Percentiles rank a stretch among this genome's conserved stretches.
These are phyloP conservation scores for Discostella pseudostelligera DNA, from an alignment of 108 stramenopile genomes.

Conservation along the genomic window DNA sequence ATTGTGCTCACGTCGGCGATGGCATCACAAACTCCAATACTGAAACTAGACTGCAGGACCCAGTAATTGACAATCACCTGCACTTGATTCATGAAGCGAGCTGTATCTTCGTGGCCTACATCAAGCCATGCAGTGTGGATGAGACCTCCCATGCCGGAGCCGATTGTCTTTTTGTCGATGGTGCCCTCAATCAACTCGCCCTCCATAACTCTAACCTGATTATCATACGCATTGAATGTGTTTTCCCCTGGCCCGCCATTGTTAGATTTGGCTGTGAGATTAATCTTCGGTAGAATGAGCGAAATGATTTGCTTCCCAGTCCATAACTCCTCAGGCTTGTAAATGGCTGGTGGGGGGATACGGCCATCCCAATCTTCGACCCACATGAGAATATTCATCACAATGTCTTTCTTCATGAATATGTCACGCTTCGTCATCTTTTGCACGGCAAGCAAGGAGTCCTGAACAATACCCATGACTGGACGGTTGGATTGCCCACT, in stretches of 20 bases:
- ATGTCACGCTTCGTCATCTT: conserved; percentile 96
- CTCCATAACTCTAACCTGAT: conserved; percentile 87
- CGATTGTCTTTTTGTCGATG: conserved; percentile 97
- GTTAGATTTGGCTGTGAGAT: conserved; percentile 85
- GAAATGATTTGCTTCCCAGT: conserved; percentile 98
- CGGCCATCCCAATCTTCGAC: conserved; percentile 89
- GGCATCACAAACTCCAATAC: conserved; percentile 97
- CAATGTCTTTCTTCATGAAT: conserved; percentile 92
- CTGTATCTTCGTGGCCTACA: conserved; percentile 90
- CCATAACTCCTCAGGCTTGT: conserved; percentile 96
- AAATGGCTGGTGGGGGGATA: conserved; percentile 93
- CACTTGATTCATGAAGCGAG: conserved; percentile 97
- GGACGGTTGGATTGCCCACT: conserved; percentile 97
- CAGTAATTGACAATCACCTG: conserved; percentile 95
- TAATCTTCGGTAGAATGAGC: conserved; percentile 92
- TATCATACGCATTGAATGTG: conserved; percentile 89
- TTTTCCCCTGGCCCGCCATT: conserved; percentile 76
- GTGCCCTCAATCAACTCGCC: conserved; percentile 94
- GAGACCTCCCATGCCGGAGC: conserved; percentile 92
- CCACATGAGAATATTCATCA: conserved; percentile 98
- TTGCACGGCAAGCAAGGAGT: conserved; percentile 89
- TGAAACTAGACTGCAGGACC: conserved; percentile 93
- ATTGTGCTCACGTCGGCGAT: conserved; percentile 96
- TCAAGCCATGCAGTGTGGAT: conserved; percentile 98
- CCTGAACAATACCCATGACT: conserved; percentile 99